A percentile compares a stretch with the other conserved stretches of the same genome.
phyloP scores from a whole-genome alignment of 768 basidiomycete species.

The Sistotremastrum suecicum region DNA sequence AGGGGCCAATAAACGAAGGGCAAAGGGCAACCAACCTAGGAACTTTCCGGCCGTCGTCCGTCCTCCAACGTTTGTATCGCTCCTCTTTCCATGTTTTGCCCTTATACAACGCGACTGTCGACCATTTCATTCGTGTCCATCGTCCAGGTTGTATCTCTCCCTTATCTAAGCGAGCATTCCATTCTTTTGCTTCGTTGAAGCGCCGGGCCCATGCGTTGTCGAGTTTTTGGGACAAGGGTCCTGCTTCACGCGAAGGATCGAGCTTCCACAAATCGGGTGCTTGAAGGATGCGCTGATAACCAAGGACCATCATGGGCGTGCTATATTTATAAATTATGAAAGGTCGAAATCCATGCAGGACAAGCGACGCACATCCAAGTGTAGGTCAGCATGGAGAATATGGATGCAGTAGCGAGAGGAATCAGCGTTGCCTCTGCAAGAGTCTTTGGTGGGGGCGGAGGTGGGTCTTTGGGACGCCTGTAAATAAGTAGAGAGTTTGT shows the following conservation, averaged over 20 bases:
- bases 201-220: conserved; percentile 41
- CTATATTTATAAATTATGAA: background rate
- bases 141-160: conserved; percentile 31
- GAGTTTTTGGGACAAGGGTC: conserved; percentile 34
- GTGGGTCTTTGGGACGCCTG: conserved; percentile 47
- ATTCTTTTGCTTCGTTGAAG: conserved; percentile 32
- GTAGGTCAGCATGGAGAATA: conserved; percentile 48
- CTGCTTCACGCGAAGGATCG: conserved; percentile 34
- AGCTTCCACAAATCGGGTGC: conserved; percentile 66
- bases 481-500: background rate
- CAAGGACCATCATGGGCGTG: conserved; percentile 27
- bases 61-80: conserved; percentile 13
- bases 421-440: conserved; percentile 46
- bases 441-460: conserved; percentile 38
- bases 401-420: conserved; percentile 42
- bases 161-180: conserved; percentile 35
- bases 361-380: conserved; percentile 37
- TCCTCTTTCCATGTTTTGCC: conserved; percentile 1
- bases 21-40: too few species aligned
- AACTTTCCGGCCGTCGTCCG: background rate
- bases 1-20: too few species aligned
- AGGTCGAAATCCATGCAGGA: background rate
- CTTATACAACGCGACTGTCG: conserved; percentile 11
- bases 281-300: conserved; percentile 61
- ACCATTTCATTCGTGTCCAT: conserved; percentile 27